These are phyloP conservation scores for Lentinus tigrinus DNA, from an alignment of 768 basidiomycete genomes.

Conservation along the genomic window DNA sequence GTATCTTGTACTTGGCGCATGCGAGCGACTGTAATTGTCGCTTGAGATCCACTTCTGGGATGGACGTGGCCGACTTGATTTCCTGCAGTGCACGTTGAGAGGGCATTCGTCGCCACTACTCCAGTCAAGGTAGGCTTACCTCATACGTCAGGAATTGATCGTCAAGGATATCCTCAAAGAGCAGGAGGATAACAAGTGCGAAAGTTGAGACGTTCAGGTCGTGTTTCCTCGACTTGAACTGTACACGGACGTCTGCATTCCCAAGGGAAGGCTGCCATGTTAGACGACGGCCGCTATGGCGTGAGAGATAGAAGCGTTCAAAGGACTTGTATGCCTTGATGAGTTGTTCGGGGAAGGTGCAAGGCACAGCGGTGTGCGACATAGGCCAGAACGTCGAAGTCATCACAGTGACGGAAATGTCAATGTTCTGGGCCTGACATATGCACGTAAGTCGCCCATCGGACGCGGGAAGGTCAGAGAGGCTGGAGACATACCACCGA, in stretches of 20 bases:
- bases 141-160: slow-evolving; percentile 75
- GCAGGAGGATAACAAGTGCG: slow-evolving; percentile 80
- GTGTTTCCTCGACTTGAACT: slow-evolving; percentile 77
- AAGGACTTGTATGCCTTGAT: slow-evolving; percentile 70
- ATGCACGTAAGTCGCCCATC: not conserved
- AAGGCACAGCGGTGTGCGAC: slow-evolving; percentile 60
- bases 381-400: slow-evolving; percentile 98
- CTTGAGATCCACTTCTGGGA: slow-evolving; percentile 76
- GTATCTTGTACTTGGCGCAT: slow-evolving; percentile 88
- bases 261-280: slow-evolving; percentile 92
- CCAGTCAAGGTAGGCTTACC: slow-evolving; percentile 40
- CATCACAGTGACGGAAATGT: slow-evolving; percentile 88
- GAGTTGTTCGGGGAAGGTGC: slow-evolving; percentile 67
- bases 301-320: slow-evolving; percentile 84
- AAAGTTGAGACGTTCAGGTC: slow-evolving; percentile 93
- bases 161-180: slow-evolving; percentile 74
- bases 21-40: slow-evolving; percentile 96
- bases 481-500: slow-evolving; percentile 48
- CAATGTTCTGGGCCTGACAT: slow-evolving; percentile 67
- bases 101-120: not conserved
- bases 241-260: slow-evolving; percentile 82
- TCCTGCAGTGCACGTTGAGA: slow-evolving; percentile 52
- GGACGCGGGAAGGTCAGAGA: not conserved
- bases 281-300: slow-evolving; percentile 86
- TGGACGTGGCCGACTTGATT: slow-evolving; percentile 71